Percentiles rank a stretch among this genome's conserved stretches.
These are phyloP conservation scores for Wickerhamomyces mucosus DNA, from an alignment of 805 yeast species.

Conservation along the genomic window DNA sequence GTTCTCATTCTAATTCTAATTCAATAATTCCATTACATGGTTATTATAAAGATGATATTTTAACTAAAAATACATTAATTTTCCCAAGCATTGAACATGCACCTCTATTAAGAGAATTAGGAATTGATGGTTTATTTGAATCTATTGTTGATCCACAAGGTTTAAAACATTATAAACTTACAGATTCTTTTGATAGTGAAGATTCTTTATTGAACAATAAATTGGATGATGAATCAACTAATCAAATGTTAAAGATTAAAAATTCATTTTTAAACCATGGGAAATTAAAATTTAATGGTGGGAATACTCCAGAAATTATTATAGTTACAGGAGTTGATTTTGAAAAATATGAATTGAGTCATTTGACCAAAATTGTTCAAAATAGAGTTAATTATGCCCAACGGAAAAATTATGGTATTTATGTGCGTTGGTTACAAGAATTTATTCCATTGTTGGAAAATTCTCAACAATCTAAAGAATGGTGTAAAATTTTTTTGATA, in stretches of 20 bases:
- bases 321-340: slow-evolving; percentile 76
- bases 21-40: slow-evolving; percentile 38
- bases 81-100: slow-evolving; percentile 75
- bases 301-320: slow-evolving; percentile 51
- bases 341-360: slow-evolving; percentile 48
- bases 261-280: slow-evolving; percentile 59
- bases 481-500: slow-evolving; percentile 57
- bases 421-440: slow-evolving; percentile 80
- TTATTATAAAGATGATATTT: slow-evolving; percentile 33
- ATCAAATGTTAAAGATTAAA: slow-evolving; percentile 34
- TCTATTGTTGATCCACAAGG: slow-evolving; percentile 39
- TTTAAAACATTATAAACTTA: slow-evolving; percentile 20
- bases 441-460: slow-evolving; percentile 53
- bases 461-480: slow-evolving; percentile 35
- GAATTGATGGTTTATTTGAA: slow-evolving; percentile 41
- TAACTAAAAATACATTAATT: slow-evolving; percentile 43
- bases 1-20: too few species aligned
- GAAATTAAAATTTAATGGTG: slow-evolving; percentile 35
- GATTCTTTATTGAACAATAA: slow-evolving; percentile 29
- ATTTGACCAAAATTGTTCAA: slow-evolving; percentile 63
- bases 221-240: slow-evolving; percentile 23
- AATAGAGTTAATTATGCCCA: slow-evolving; percentile 87
- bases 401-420: slow-evolving; percentile 70
- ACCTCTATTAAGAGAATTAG: slow-evolving; percentile 46
- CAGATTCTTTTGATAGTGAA: slow-evolving; percentile 29